A percentile compares a stretch with the other conserved stretches of the same genome.
Conservation (phyloP, 2,329 filamentous ascomycete genomes). For the Geosmithia morbida region DNA sequence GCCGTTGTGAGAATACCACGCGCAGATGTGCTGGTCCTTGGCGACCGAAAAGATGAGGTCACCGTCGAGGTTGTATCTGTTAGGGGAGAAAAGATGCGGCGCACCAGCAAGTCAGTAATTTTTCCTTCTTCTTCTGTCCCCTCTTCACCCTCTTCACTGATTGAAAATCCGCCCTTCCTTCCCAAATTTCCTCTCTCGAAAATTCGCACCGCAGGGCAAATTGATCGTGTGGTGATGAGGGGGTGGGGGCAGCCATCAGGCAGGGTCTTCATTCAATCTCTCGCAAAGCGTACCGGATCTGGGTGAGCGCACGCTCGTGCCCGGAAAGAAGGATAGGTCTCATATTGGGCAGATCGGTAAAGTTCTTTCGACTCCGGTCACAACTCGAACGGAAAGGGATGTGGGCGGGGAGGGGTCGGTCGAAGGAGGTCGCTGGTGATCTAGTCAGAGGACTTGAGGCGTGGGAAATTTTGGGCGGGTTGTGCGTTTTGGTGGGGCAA, state of each 20-base stretch:
- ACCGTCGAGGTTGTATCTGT: conserved; percentile 81
- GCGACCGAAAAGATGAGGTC: conserved; percentile 92
- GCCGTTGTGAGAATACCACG: conserved; percentile 95
- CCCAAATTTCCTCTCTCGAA: neutral
- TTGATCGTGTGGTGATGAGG: neutral
- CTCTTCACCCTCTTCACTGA: neutral
- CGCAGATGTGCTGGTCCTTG: conserved; percentile 95
- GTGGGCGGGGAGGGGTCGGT: conserved; percentile 9
- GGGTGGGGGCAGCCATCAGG: neutral
- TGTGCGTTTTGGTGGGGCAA: conserved; percentile 30
- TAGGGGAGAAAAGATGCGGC: neutral
- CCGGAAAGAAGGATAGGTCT: conserved; percentile 91
- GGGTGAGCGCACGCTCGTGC: conserved; percentile 92
- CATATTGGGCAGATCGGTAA: conserved; percentile 46
- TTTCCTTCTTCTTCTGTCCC: neutral
- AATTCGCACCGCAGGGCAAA: neutral
- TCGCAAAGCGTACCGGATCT: conserved; percentile 52
- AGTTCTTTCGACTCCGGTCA: neutral
- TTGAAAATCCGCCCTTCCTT: neutral
- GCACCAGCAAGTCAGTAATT: neutral
- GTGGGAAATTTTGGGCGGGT: conserved; percentile 26
- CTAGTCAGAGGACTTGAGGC: conserved; percentile 11
- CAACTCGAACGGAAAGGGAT: neutral
- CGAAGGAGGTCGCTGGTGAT: conserved; percentile 2
- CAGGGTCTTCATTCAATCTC: neutral